Percentiles rank a stretch among this genome's conserved stretches.
Evolutionary conservation across 768 basidiomycete genomes (phyloP).

Genomic region (Postia placenta): DNA sequence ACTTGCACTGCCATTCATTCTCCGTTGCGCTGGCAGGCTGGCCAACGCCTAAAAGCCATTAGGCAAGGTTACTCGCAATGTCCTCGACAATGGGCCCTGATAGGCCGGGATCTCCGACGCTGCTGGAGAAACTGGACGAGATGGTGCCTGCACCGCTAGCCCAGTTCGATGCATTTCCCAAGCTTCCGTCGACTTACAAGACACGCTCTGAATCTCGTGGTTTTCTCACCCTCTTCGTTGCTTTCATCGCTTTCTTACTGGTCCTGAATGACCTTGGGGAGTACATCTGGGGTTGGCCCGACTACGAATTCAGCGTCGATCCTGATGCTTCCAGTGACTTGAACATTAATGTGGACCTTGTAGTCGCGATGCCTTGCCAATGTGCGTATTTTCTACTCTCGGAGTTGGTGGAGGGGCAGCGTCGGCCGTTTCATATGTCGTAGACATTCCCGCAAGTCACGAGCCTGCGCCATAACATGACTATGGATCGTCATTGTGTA

Average conservation of each 20-base stretch:
- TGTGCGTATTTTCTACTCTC: constrained; percentile 47
- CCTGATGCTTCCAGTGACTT: constrained; percentile 50
- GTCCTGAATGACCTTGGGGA: constrained; percentile 87
- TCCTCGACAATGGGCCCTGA: not conserved
- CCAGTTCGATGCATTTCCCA: constrained; percentile 83
- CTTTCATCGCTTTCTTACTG: constrained; percentile 60
- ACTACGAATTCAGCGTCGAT: constrained; percentile 87
- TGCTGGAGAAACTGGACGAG: constrained; percentile 61
- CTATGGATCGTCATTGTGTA: not conserved
- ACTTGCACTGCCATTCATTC: not conserved
- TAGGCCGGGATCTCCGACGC: constrained; percentile 15
- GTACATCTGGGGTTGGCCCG: constrained; percentile 91
- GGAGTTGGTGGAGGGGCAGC: too few species aligned
- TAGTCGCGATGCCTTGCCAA: constrained; percentile 88
- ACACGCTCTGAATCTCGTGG: constrained; percentile 74
- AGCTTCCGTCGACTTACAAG: constrained; percentile 78
- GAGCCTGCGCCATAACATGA: too few species aligned
- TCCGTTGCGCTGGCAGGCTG: constrained; percentile 6
- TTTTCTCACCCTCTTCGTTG: constrained; percentile 71
- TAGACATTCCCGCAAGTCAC: too few species aligned
- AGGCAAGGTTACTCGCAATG: not conserved
- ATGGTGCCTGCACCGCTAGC: constrained; percentile 60
- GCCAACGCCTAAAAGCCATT: not conserved
- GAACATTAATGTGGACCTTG: constrained; percentile 87
- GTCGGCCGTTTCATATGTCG: too few species aligned